phyloP scores from a whole-genome alignment of 2,329 filamentous ascomycete species.

The Cladosporium sphaerospermum region DNA sequence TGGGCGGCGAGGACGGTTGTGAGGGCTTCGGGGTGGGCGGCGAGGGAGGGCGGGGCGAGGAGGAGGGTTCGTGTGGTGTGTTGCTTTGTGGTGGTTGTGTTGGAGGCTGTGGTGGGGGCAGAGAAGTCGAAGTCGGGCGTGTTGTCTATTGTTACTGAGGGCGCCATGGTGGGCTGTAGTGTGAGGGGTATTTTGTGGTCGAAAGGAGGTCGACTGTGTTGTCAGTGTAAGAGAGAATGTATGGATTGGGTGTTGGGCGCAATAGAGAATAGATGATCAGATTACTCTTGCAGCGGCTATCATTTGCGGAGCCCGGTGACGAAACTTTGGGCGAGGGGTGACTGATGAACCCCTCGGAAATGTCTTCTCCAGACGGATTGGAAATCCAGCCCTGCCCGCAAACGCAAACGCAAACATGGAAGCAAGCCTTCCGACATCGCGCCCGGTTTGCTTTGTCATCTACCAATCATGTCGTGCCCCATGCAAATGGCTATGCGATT shows the following conservation, averaged over 20 bases:
- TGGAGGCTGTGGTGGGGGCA: conserved; percentile 15
- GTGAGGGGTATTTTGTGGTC: not conserved
- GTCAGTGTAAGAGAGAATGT: not conserved
- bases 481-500: too few relatives aligned
- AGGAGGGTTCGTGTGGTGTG: conserved; percentile 60
- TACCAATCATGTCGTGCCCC: too few relatives aligned
- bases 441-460: too few relatives aligned
- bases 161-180: conserved; percentile 29
- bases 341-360: conserved; percentile 1
- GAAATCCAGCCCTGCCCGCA: conserved; percentile 1
- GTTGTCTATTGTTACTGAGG: conserved; percentile 34
- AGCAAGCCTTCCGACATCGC: too few relatives aligned
- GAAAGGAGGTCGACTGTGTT: not conserved
- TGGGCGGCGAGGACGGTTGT: conserved; percentile 63
- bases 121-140: conserved; percentile 30
- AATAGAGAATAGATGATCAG: not conserved
- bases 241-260: not conserved
- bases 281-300: conserved; percentile 6
- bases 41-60: conserved; percentile 83
- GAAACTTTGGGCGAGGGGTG: not conserved
- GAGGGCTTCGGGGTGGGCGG: conserved; percentile 75
- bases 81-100: conserved; percentile 10
- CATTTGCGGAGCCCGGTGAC: conserved; percentile 1
- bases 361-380: conserved; percentile 3
- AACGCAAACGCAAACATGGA: too few relatives aligned